Conservation (phyloP, 2,329 filamentous ascomycete genomes). For the Penicillium rolfsii region DNA sequence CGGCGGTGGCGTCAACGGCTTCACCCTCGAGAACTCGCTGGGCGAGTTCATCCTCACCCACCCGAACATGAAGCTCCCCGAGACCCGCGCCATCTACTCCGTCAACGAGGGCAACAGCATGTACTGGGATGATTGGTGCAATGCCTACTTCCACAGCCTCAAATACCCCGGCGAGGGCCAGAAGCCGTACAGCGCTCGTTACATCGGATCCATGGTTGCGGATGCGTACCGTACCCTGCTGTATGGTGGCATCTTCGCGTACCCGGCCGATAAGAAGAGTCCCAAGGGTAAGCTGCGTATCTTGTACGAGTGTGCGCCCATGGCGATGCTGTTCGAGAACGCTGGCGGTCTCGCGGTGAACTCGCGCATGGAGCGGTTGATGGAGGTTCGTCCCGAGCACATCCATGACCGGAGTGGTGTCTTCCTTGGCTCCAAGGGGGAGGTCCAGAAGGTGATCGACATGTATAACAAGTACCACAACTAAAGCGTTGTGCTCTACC, state of each 20-base stretch:
- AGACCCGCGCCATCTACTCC: conserved; percentile 84
- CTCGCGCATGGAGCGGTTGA: conserved; percentile 87
- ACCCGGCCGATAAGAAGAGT: conserved; percentile 96
- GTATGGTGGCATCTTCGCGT: conserved; percentile 97
- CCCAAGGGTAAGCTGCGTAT: conserved; percentile 98
- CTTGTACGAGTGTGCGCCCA: conserved; percentile 96
- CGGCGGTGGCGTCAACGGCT: conserved; percentile 89
- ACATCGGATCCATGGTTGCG: conserved; percentile 98
- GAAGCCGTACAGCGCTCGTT: conserved; percentile 92
- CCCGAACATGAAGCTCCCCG: conserved; percentile 87
- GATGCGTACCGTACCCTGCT: conserved; percentile 94
- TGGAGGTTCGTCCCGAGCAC: conserved; percentile 83
- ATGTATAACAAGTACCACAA: conserved; percentile 64
- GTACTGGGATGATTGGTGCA: conserved; percentile 90
- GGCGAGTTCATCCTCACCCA: conserved; percentile 99
- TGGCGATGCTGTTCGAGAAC: conserved; percentile 99
- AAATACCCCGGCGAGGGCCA: conserved; percentile 72
- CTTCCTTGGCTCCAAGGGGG: conserved; percentile 91
- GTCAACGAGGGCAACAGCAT: conserved; percentile 98
- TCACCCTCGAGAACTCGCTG: conserved; percentile 93
- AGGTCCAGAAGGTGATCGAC: conserved; percentile 92
- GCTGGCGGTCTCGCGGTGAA: conserved; percentile 92
- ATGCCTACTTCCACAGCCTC: conserved; percentile 84
- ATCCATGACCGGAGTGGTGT: conserved; percentile 97
- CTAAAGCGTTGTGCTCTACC: conserved; percentile 18